Percentiles rank a stretch among this genome's conserved stretches.
These are phyloP conservation scores for Acanthamoeba lenticulata DNA, from an alignment of 208 protist species.

Conservation along the genomic window DNA sequence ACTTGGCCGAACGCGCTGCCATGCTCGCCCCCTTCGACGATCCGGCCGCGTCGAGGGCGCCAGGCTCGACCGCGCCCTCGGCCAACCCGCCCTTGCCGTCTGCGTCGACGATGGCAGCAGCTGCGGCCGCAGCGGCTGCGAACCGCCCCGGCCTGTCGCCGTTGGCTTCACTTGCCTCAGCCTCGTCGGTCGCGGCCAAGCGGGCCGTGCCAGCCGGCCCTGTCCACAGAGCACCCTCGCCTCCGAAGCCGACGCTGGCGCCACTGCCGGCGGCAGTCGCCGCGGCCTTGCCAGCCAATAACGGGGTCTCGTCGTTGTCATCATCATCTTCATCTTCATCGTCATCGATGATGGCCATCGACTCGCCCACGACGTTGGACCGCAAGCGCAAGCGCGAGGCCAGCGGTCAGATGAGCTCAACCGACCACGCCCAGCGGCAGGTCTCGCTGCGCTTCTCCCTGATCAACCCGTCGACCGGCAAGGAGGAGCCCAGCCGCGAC, in stretches of 20 bases:
- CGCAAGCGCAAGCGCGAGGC: background rate
- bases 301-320: no score
- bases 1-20: background rate
- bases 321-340: no score
- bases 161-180: background rate
- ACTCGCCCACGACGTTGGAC: background rate
- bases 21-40: conserved; percentile 22
- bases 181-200: background rate
- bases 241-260: background rate
- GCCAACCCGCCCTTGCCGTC: background rate
- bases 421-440: background rate
- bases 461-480: background rate
- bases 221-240: background rate
- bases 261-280: no score
- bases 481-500: background rate
- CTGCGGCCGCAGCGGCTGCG: background rate
- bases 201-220: background rate
- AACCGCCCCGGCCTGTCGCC: background rate
- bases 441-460: background rate
- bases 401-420: background rate
- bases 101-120: background rate
- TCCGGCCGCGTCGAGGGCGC: background rate
- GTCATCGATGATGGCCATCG: no score
- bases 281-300: no score
- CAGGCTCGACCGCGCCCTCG: background rate